Base-by-base conservation (phyloP, 768 basidiomycete species). In the Agaricus subrufescens region DNA sequence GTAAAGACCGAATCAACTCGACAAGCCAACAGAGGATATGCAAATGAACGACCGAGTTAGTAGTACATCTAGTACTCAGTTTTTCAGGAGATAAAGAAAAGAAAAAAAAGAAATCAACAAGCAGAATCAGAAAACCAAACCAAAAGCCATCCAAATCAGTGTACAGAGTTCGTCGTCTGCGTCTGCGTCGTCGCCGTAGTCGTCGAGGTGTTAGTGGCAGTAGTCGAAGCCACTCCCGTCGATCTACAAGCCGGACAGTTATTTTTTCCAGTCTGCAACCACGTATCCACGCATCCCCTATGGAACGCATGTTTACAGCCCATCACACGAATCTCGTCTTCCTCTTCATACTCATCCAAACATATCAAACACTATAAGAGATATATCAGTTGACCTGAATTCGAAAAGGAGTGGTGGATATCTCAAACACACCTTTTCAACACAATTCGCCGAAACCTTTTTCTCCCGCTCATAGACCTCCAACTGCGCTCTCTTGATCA, bases 191-290 rank as follows among this genome's bases (percentile, higher is more conserved):
- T 31, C 31, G 31, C 9, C 31, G 31, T 4, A 4, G 31, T 4
- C 9, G 31, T 31, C 31, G 31, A 31, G 4, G 31, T 31, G 4
- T 4, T 4, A 31, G 31, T 31, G 4, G 31, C 7, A 34, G 31
- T 34, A 34, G 31, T 34, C 31, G 31, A 34, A 8, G 31, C 4
- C 19, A 56, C 54, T 15, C 54, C 54, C n/a, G 29, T 86, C 34
- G 84, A 78, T 49, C 94, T 86, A 72, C 94, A 97, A 6, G 91
- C 91, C 34, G 94, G 94, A 68, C 94, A 97, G 57, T 91, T 92
- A 64, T 97, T 97, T 55, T 85, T 79, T 3, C 94, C 93, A 4
- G 80, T 84, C 67, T 86, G 80, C 34, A 96, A 74, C 92, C 94
- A 96, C 58, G 78, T 84, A 65, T 97, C 94, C 5, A 97, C 91